A percentile compares a stretch with the other conserved stretches of the same genome.
phyloP scores from a whole-genome alignment of 1,284 basidiomycete genomes.

The Schizopora paradoxa region DNA sequence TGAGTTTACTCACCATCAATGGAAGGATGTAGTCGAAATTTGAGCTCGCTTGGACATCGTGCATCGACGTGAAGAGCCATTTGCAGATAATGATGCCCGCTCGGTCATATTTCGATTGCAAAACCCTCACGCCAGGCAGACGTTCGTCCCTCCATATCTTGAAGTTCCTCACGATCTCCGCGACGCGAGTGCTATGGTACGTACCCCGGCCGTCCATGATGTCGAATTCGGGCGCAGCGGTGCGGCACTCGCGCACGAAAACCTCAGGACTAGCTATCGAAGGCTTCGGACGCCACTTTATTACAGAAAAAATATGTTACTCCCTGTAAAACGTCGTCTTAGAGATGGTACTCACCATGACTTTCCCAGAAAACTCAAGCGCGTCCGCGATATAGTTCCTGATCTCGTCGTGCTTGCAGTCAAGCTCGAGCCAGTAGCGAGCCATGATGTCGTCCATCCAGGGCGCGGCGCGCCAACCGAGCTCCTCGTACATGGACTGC shows the following conservation, averaged over 20 bases:
- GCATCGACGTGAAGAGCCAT: constrained; percentile 69
- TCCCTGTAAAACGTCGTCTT: not conserved
- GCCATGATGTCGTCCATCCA: constrained; percentile 69
- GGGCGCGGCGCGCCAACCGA: constrained; percentile 74
- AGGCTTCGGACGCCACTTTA: constrained; percentile 61
- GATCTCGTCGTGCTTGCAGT: constrained; percentile 77
- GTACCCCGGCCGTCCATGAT: constrained; percentile 74
- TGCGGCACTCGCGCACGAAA: constrained; percentile 69
- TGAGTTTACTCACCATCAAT: constrained; percentile 49
- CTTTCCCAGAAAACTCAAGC: constrained; percentile 67
- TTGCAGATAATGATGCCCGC: constrained; percentile 65
- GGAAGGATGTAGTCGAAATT: constrained; percentile 79
- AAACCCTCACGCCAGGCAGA: constrained; percentile 67
- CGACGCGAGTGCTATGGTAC: constrained; percentile 55
- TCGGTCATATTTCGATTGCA: constrained; percentile 80
- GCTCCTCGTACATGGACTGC: constrained; percentile 62
- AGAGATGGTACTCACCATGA: constrained; percentile 45
- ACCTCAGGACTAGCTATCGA: constrained; percentile 64
- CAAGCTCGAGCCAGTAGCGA: constrained; percentile 67
- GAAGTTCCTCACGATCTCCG: constrained; percentile 58
- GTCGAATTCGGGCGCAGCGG: constrained; percentile 52
- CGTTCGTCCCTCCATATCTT: constrained; percentile 65
- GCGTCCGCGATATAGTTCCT: constrained; percentile 70
- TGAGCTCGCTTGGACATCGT: constrained; percentile 70
- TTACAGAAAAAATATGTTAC: constrained; percentile 4